These are phyloP conservation scores for Melampsora larici-populina DNA, from an alignment of 1,284 basidiomycete genomes.

Conservation along the genomic window DNA sequence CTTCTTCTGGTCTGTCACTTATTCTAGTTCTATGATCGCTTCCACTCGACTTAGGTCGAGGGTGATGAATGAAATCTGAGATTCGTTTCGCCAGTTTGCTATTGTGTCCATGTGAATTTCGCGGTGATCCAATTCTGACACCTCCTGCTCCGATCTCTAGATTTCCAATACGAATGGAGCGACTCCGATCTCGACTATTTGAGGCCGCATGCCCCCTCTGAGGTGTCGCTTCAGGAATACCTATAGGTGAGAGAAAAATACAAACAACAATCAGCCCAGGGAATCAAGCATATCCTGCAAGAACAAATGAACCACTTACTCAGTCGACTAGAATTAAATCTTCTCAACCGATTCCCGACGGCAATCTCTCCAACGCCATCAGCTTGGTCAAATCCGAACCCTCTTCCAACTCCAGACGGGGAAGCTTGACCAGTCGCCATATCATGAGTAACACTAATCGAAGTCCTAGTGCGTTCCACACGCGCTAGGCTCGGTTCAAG, in stretches of 20 bases:
- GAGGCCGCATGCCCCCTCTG: not conserved
- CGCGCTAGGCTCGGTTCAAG: not conserved
- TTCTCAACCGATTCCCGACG: slow-evolving; percentile 36
- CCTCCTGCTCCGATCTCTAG: slow-evolving; percentile 26
- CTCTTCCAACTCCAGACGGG: slow-evolving; percentile 7
- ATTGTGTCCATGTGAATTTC: not conserved
- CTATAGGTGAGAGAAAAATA: not conserved
- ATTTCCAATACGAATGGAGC: slow-evolving; percentile 36
- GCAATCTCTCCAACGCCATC: slow-evolving; percentile 40
- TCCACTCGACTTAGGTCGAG: not conserved
- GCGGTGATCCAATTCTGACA: not conserved
- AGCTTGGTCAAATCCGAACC: slow-evolving; percentile 43
- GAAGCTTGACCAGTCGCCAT: slow-evolving; percentile 41
- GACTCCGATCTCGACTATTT: slow-evolving; percentile 2
- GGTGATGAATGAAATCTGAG: slow-evolving; percentile 25
- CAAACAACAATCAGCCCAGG: not conserved
- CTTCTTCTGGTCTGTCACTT: too few relatives aligned
- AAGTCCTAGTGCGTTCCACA: slow-evolving; percentile 23
- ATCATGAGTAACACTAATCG: slow-evolving; percentile 31
- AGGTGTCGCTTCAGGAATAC: not conserved
- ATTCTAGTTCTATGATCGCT: not conserved
- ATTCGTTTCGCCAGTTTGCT: slow-evolving; percentile 25
- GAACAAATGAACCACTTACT: slow-evolving; percentile 18
- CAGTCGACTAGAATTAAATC: slow-evolving; percentile 34
- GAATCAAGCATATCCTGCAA: not conserved